Evolutionary conservation across 345 rosid species (phyloP).

Genomic region (Citrus trifoliata): DNA sequence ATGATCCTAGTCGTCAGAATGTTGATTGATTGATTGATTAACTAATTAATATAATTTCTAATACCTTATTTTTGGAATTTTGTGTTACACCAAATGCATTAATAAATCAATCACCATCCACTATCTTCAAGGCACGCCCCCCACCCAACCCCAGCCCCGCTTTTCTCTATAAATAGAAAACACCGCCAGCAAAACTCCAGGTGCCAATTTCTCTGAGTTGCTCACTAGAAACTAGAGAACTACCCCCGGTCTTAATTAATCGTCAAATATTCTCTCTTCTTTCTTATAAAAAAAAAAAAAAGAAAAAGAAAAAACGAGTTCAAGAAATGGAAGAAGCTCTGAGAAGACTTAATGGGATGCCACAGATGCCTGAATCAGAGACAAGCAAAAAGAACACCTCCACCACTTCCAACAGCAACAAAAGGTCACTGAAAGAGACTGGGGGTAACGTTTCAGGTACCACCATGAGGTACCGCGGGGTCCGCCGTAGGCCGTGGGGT

Average conservation of each 20-base stretch:
- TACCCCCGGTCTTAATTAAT: too few species aligned
- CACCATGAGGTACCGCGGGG: constrained; percentile 86
- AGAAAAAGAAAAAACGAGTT: too few species aligned
- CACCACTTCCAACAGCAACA: constrained; percentile 23
- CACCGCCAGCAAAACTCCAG: background rate
- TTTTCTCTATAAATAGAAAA: constrained; percentile 20
- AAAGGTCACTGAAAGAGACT: constrained; percentile 32
- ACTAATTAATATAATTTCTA: background rate
- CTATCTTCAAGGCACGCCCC: background rate
- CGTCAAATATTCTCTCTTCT: background rate
- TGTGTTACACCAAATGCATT: constrained; percentile 10
- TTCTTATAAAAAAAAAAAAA: background rate
- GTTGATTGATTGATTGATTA: too few species aligned
- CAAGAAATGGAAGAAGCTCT: constrained; percentile 64
- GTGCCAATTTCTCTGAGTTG: background rate
- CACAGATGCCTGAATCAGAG: constrained; percentile 17
- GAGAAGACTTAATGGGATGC: constrained; percentile 36
- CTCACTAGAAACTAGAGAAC: background rate
- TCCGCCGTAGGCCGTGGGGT: constrained; percentile 95
- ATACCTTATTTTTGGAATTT: constrained; percentile 2
- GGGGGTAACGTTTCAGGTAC: constrained; percentile 16
- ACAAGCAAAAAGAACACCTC: constrained; percentile 16
- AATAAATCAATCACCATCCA: constrained; percentile 13
- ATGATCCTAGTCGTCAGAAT: constrained; percentile 18
- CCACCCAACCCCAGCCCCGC: too few species aligned